Evolutionary conservation across 1,284 basidiomycete species (phyloP), one percentile per base, ranked within the genome.

Genomic region (Ceratobasidium sp.): DNA sequence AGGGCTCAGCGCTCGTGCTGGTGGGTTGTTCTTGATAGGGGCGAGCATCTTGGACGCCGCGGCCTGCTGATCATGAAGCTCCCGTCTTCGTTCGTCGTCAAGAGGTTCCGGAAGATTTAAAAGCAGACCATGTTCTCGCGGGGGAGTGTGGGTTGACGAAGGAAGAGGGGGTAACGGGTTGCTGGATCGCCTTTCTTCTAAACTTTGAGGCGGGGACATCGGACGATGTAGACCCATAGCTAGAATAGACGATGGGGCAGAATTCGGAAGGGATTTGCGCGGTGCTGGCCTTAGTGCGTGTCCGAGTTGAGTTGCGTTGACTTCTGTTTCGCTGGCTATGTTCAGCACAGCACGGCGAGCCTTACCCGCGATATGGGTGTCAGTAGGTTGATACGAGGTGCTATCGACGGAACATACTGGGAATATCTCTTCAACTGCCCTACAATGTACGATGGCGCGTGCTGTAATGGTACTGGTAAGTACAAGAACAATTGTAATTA

Each of bases 331-430:
- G 38, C 52, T 55, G 0, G 64, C 23, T 23, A 69, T 18, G 26
- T 57, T 69, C n/a, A 69, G 44, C 28, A 69, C 64, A 55, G 64
- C 64, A 23, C 64, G 64, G 41, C 64, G 64, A 28, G 50, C 52
- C 64, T 69, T 26, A 9, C 5, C 52, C 64, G 52, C 2, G 13
- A n/a, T n/a, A n/a, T 26, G 13, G 30, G 11, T 32, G 7, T 66
- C 23, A 50, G 52, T 47, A 46, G 21, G 6, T 5, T 46, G 28
- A 14, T 21, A 14, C 14, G 26, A 7, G n/a, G 28, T 21, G 1
- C 21, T 47, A 11, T 7, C 44, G 7, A 44, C 4, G n/a, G n/a
- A 3, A 46, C 64, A 13, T 57, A 69, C 64, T 11, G 64, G 52
- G 28, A 69, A 69, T 30, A 57, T 26, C n/a, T 69, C 64, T 26